Percentiles rank a stretch among this genome's conserved stretches.
These are phyloP conservation scores for Talaromyces amestolkiae DNA, from an alignment of 2,329 filamentous ascomycete genomes.

Conservation along the genomic window DNA sequence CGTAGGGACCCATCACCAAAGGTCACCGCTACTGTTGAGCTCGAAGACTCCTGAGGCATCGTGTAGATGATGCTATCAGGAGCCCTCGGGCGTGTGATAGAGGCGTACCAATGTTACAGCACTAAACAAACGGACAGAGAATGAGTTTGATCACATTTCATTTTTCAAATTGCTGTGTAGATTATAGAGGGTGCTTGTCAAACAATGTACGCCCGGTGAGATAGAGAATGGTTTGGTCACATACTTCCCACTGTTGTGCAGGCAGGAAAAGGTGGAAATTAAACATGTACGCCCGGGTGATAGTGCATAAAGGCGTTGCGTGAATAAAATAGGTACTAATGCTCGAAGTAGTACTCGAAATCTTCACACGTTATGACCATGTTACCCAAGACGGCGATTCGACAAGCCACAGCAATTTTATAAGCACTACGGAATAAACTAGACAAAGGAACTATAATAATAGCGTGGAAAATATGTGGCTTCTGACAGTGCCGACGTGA, in stretches of 20 bases:
- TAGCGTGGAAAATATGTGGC: neutral
- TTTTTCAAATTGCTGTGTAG: neutral
- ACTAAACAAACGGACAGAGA: neutral
- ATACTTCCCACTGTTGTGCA: neutral
- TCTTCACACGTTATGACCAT: conserved; percentile 1
- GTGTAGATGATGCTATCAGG: neutral
- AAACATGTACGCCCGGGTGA: neutral
- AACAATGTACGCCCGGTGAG: neutral
- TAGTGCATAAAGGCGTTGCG: neutral
- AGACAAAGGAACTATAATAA: neutral
- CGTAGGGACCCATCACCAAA: neutral
- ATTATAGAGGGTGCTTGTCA: neutral
- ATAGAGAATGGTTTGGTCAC: neutral
- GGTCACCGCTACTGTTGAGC: neutral
- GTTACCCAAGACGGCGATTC: neutral
- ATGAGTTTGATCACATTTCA: neutral
- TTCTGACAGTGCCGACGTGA: neutral
- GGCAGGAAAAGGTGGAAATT: neutral
- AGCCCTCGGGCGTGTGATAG: conserved; percentile 1
- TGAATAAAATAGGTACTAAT: neutral
- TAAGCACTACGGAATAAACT: neutral
- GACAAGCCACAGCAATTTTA: neutral
- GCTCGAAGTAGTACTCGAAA: neutral
- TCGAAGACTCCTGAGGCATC: neutral
- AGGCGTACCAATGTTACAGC: conserved; percentile 1